Conservation (phyloP, 164 flowering plant species). For the Aristolochia californica region DNA sequence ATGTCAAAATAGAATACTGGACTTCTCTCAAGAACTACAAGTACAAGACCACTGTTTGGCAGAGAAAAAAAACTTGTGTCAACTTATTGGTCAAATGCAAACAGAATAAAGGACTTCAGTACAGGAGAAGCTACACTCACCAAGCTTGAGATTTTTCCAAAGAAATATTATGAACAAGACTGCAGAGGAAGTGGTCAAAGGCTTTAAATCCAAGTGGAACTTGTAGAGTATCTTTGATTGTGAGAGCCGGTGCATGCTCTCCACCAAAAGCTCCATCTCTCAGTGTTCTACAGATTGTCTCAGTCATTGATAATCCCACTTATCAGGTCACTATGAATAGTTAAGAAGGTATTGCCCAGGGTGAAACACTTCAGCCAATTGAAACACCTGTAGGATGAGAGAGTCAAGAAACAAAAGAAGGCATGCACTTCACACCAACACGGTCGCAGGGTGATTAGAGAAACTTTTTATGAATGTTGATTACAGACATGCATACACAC, state of each 20-base stretch:
- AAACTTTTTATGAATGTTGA: too few relatives aligned
- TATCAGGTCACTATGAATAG: too few relatives aligned
- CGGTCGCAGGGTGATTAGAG: too few relatives aligned
- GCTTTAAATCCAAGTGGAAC: conserved; percentile 46
- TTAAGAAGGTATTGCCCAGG: too few relatives aligned
- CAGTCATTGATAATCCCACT: conserved; percentile 42
- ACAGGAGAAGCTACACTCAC: conserved; percentile 19
- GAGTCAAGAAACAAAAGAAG: too few relatives aligned
- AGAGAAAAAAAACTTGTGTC: neutral
- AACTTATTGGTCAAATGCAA: neutral
- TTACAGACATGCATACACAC: too few relatives aligned
- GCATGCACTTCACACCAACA: too few relatives aligned
- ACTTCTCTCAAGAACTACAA: conserved; percentile 52
- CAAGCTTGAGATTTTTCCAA: conserved; percentile 61
- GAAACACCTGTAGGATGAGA: too few relatives aligned
- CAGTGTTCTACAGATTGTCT: conserved; percentile 55
- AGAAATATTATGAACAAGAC: conserved; percentile 37
- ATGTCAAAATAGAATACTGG: conserved; percentile 54
- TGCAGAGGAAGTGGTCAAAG: conserved; percentile 46
- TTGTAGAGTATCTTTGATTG: conserved; percentile 51
- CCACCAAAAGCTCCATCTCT: conserved; percentile 79
- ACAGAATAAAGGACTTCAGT: neutral
- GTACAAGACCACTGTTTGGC: conserved; percentile 51
- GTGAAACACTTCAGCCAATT: too few relatives aligned
- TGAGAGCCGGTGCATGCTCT: conserved; percentile 79